Conservation (phyloP, 768 basidiomycete species). For the Tulasnella sp. region DNA sequence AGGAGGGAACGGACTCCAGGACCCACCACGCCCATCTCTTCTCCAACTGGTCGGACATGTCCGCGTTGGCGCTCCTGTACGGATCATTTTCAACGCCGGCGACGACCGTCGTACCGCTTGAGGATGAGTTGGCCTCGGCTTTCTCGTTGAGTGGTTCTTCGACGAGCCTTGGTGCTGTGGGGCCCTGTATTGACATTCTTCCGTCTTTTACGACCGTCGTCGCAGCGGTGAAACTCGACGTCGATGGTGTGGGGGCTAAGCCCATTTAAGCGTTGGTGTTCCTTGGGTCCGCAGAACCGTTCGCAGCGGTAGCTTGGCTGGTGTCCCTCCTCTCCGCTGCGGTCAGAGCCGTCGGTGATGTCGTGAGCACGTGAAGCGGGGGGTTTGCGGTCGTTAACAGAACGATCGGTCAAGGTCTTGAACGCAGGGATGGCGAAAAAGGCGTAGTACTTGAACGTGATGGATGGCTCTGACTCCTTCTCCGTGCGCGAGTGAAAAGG, state of each 20-base stretch:
- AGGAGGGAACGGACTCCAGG: slow-evolving; percentile 22
- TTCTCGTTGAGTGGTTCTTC: background rate
- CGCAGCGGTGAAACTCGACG: no score
- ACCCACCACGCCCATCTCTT: slow-evolving; percentile 21
- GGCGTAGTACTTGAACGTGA: slow-evolving; percentile 50
- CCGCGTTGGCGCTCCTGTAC: background rate
- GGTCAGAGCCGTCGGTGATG: background rate
- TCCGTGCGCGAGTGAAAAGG: background rate
- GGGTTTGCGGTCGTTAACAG: background rate
- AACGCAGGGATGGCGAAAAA: background rate
- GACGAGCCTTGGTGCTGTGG: no score
- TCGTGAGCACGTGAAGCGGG: background rate
- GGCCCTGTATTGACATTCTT: no score
- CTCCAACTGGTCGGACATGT: slow-evolving; percentile 7
- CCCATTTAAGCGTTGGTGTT: no score
- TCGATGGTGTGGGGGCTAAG: no score
- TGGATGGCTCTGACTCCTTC: slow-evolving; percentile 46
- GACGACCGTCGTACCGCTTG: background rate
- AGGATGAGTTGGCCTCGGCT: background rate
- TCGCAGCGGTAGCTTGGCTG: no score
- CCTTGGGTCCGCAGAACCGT: no score
- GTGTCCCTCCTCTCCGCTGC: no score
- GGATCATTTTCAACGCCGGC: background rate
- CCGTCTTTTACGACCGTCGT: no score
- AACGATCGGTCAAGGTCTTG: slow-evolving; percentile 1